Evolutionary conservation across 2,329 filamentous ascomycete species (phyloP).

Genomic region (Diaporthe helianthi): DNA sequence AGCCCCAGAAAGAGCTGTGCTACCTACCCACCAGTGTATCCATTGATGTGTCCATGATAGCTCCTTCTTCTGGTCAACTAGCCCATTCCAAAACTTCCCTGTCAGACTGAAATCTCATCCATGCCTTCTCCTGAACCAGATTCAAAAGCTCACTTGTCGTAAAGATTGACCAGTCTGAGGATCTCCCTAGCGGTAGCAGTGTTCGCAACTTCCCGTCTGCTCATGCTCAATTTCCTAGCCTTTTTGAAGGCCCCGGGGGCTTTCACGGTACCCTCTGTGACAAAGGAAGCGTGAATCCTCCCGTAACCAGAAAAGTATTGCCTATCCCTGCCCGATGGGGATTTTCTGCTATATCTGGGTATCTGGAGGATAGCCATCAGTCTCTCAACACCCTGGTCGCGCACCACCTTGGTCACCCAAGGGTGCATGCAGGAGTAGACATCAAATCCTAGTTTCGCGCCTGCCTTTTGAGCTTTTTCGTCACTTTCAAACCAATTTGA

Average conservation of each 20-base stretch:
- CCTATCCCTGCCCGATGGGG: too few relatives aligned
- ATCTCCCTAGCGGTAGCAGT: background rate
- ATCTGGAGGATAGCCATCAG: background rate
- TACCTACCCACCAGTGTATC: too few relatives aligned
- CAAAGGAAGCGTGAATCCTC: background rate
- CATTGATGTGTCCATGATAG: background rate
- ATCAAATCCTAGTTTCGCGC: background rate
- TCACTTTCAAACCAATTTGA: background rate
- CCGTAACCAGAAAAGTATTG: too few relatives aligned
- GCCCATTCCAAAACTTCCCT: too few relatives aligned
- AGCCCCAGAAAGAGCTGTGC: background rate
- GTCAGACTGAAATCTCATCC: background rate
- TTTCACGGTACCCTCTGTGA: too few relatives aligned
- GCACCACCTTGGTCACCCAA: constrained; percentile 5
- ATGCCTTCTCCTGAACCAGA: background rate
- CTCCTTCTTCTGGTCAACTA: background rate
- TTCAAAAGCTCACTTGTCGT: background rate
- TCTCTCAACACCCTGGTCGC: background rate
- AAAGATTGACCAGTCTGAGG: background rate
- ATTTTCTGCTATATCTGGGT: too few relatives aligned
- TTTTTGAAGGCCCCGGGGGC: background rate
- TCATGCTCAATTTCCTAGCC: background rate
- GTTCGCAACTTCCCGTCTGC: background rate
- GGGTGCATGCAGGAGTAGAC: constrained; percentile 4
- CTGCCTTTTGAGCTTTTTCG: background rate